Evolutionary conservation across 306 rosid genomes (phyloP).

Genomic region (Trichosanthes cucumerina): DNA sequence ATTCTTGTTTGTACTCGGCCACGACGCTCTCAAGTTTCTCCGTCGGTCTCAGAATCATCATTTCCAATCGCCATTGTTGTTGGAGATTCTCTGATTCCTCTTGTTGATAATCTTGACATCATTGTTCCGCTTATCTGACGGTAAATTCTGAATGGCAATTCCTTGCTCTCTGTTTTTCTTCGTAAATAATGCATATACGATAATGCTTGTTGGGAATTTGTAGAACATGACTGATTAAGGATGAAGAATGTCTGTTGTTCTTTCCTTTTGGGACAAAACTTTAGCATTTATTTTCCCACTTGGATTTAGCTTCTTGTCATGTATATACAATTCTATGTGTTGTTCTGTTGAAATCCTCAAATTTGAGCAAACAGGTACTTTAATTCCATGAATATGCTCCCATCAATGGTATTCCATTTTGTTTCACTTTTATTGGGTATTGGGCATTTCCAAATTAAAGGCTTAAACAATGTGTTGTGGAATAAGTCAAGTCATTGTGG

Average conservation of each 20-base stretch:
- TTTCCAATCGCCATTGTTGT: conserved; percentile 73
- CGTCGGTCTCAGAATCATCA: conserved; percentile 33
- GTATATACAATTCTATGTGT: neutral
- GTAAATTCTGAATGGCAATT: conserved; percentile 50
- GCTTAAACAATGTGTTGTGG: too few species aligned
- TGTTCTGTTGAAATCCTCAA: neutral
- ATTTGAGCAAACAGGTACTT: neutral
- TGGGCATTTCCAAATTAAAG: too few species aligned
- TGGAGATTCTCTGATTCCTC: conserved; percentile 46
- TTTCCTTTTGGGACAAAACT: neutral
- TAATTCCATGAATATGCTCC: too few species aligned
- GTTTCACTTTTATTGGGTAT: too few species aligned
- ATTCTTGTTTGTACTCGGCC: conserved; percentile 55
- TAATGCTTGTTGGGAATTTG: too few species aligned
- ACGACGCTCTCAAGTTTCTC: conserved; percentile 79
- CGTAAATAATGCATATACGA: conserved; percentile 6
- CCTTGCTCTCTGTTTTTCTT: conserved; percentile 76
- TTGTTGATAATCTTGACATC: conserved; percentile 62
- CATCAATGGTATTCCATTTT: too few species aligned
- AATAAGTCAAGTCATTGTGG: too few species aligned
- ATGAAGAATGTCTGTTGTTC: too few species aligned
- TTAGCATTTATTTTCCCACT: neutral
- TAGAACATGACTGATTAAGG: too few species aligned
- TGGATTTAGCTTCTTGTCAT: neutral
- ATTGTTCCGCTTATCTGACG: conserved; percentile 59